A percentile compares a stretch with the other conserved stretches of the same genome.
Conservation (phyloP, 2,329 filamentous ascomycete genomes). For the Talaromyces piceae region DNA sequence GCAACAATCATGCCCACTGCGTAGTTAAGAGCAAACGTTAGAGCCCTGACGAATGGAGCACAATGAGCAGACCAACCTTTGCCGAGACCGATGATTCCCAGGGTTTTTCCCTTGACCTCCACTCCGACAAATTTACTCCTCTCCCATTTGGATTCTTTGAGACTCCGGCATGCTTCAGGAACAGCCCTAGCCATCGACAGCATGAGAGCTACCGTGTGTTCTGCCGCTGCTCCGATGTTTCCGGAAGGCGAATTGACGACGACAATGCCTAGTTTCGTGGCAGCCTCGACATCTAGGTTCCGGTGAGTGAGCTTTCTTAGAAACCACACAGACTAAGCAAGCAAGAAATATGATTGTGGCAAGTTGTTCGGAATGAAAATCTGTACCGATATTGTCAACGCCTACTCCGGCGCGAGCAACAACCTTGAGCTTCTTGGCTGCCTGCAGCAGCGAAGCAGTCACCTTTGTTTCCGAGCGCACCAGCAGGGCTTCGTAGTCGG, state of each 20-base stretch:
- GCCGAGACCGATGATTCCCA: slow-evolving; percentile 72
- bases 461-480: slow-evolving; percentile 78
- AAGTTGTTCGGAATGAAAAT: neutral
- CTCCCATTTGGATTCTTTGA: slow-evolving; percentile 70
- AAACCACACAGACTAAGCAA: too few relatives aligned
- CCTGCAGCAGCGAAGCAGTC: slow-evolving; percentile 58
- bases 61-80: slow-evolving; percentile 46
- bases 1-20: slow-evolving; percentile 69
- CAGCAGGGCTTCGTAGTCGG: slow-evolving; percentile 66
- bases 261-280: slow-evolving; percentile 65
- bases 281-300: slow-evolving; percentile 54
- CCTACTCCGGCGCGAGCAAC: slow-evolving; percentile 75
- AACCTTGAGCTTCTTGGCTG: slow-evolving; percentile 63
- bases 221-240: slow-evolving; percentile 73
- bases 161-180: slow-evolving; percentile 58
- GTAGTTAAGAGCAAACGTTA: too few relatives aligned
- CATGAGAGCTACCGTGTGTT: slow-evolving; percentile 68
- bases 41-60: slow-evolving; percentile 2
- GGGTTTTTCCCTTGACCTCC: slow-evolving; percentile 68
- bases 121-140: slow-evolving; percentile 66
- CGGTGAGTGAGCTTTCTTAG: neutral
- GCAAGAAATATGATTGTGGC: neutral
- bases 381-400: slow-evolving; percentile 69
- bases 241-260: slow-evolving; percentile 74
- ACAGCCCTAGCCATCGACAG: slow-evolving; percentile 69